Conservation (phyloP, 2,329 filamentous ascomycete genomes). For the Botrytis squamosa region DNA sequence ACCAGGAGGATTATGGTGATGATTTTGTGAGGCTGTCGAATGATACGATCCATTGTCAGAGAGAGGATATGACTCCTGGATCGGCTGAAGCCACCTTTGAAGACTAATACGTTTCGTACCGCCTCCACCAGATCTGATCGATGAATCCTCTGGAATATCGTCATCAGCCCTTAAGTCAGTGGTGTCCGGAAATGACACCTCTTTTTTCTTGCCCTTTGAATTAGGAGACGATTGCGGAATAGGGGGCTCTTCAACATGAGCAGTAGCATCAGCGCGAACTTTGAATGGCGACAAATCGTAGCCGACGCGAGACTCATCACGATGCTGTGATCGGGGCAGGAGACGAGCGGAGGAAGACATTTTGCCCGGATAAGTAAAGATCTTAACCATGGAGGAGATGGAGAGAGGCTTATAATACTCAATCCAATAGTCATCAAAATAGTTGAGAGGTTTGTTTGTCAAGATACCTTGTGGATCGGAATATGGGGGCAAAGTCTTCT, state of each 20-base stretch:
- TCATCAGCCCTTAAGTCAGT: constrained; percentile 39
- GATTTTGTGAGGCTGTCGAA: not conserved
- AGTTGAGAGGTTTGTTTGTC: constrained; percentile 41
- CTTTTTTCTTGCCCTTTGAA: constrained; percentile 52
- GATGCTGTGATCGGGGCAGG: constrained; percentile 70
- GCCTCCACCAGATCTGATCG: constrained; percentile 44
- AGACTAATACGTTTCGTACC: constrained; percentile 51
- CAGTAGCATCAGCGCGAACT: constrained; percentile 64
- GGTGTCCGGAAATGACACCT: constrained; percentile 61
- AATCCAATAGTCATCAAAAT: constrained; percentile 93
- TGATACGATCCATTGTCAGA: not conserved
- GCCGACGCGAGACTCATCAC: constrained; percentile 54
- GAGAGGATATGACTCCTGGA: constrained; percentile 38
- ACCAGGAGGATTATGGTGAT: constrained; percentile 42
- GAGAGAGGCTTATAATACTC: constrained; percentile 92
- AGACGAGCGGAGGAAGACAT: constrained; percentile 88
- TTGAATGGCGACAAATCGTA: constrained; percentile 89
- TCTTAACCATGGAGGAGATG: constrained; percentile 84
- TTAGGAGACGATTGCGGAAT: constrained; percentile 29
- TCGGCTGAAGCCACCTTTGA: constrained; percentile 59
- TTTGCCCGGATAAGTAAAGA: constrained; percentile 74
- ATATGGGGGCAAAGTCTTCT: constrained; percentile 44
- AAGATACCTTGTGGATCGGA: constrained; percentile 25
- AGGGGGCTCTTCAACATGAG: constrained; percentile 56
- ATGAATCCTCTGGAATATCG: constrained; percentile 44